phyloP scores from a whole-genome alignment of 441 rosid species.

The Pelargonium myrrhifolium region DNA sequence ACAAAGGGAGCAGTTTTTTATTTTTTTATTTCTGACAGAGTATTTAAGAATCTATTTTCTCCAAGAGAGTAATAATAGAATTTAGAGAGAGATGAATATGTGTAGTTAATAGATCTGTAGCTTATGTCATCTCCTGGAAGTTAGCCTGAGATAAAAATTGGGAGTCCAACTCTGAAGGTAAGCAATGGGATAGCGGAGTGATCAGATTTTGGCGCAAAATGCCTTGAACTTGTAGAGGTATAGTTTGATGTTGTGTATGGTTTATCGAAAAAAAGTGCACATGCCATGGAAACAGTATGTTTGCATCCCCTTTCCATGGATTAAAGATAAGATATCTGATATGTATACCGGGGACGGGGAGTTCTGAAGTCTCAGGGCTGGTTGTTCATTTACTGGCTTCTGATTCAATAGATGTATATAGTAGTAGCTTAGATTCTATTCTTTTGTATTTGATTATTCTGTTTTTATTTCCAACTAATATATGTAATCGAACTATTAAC shows the following conservation, averaged over 20 bases:
- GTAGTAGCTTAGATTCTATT: constrained; percentile 1
- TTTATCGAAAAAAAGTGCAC: neutral
- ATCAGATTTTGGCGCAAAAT: neutral
- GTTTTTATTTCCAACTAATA: constrained; percentile 7
- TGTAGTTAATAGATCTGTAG: too few species aligned
- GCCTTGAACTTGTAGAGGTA: neutral
- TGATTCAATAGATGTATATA: neutral
- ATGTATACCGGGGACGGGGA: neutral
- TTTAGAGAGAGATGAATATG: too few species aligned
- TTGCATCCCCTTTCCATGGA: neutral
- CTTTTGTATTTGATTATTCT: neutral
- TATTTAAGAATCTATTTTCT: neutral
- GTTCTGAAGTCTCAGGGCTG: neutral
- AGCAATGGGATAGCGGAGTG: neutral
- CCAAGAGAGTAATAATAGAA: neutral
- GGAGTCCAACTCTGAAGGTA: neutral
- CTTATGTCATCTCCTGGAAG: constrained; percentile 4
- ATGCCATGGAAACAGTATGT: neutral
- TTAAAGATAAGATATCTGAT: neutral
- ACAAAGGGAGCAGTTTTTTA: too few species aligned
- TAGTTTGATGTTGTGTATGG: neutral
- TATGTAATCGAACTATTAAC: constrained; percentile 8
- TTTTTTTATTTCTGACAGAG: neutral
- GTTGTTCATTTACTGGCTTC: constrained; percentile 5
- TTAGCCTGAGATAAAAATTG: neutral